These are phyloP conservation scores for Thielaviopsis punctulata DNA, from an alignment of 2,329 filamentous ascomycete species.

Conservation along the genomic window DNA sequence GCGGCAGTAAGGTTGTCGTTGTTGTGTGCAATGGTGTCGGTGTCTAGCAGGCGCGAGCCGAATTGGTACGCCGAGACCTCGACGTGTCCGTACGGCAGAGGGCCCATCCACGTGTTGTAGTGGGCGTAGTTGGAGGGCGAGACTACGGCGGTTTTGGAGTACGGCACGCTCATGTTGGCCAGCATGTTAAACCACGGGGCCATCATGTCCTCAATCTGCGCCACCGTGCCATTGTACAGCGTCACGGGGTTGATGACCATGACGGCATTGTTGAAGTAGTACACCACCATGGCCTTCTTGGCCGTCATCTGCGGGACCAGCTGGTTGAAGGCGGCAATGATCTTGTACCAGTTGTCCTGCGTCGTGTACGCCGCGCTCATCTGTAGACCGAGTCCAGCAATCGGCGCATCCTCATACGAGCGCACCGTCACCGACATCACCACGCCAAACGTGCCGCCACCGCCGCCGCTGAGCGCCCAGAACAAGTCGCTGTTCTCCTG, in stretches of 20 bases:
- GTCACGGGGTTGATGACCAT: conserved; percentile 32
- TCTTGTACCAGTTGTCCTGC: conserved; percentile 29
- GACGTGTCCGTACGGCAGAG: conserved; percentile 20
- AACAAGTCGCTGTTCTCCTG: conserved; percentile 37
- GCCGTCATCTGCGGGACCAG: conserved; percentile 30
- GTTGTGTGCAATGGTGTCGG: conserved; percentile 19
- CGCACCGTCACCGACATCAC: conserved; percentile 38
- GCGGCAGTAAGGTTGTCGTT: conserved; percentile 18
- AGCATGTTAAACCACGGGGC: conserved; percentile 26
- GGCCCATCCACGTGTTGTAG: conserved; percentile 16
- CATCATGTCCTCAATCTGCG: conserved; percentile 27
- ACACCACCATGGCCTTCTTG: conserved; percentile 31
- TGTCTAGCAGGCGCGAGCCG: conserved; percentile 27
- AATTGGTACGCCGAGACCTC: conserved; percentile 13
- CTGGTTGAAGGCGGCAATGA: conserved; percentile 25
- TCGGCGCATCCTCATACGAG: conserved; percentile 26
- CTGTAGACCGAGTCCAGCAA: conserved; percentile 27
- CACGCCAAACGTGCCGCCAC: conserved; percentile 40
- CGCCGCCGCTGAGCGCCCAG: conserved; percentile 45
- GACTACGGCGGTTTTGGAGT: conserved; percentile 24
- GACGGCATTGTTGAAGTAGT: conserved; percentile 27
- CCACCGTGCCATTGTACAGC: conserved; percentile 27
- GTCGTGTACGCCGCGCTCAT: conserved; percentile 20
- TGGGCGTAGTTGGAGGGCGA: conserved; percentile 32
- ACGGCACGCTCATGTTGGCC: conserved; percentile 19